A percentile compares a stretch with the other conserved stretches of the same genome.
Evolutionary conservation across 2,329 filamentous ascomycete species (phyloP).

Genomic region (Ophiostoma novo-ulmi): DNA sequence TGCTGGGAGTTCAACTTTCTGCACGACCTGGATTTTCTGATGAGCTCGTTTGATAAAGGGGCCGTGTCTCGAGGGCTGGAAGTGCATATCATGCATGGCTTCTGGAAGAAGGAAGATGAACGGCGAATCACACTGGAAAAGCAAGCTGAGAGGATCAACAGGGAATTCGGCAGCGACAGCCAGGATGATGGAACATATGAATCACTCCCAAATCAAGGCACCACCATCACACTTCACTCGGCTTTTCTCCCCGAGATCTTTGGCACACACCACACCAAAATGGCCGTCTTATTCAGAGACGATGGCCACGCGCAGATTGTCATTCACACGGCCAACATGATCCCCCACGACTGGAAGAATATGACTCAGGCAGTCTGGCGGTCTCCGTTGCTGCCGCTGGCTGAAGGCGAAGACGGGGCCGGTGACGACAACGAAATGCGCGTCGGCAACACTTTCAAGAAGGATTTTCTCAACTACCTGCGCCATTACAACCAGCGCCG

Average conservation of each 20-base stretch:
- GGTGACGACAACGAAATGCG: not conserved
- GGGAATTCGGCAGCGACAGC: not conserved
- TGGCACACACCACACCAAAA: constrained; percentile 81
- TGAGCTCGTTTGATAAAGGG: constrained; percentile 50
- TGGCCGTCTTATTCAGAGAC: constrained; percentile 75
- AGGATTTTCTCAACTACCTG: constrained; percentile 69
- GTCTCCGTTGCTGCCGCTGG: constrained; percentile 62
- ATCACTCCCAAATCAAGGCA: not conserved
- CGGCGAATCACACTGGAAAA: constrained; percentile 55
- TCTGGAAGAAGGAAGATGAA: constrained; percentile 62
- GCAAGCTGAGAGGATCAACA: constrained; percentile 37
- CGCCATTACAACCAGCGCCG: constrained; percentile 59
- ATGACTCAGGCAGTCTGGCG: constrained; percentile 82
- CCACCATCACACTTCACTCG: constrained; percentile 63
- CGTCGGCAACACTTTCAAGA: constrained; percentile 55
- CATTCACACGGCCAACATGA: constrained; percentile 90
- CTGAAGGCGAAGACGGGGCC: constrained; percentile 23
- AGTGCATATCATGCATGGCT: constrained; percentile 56
- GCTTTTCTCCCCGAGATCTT: constrained; percentile 80
- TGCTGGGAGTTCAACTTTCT: constrained; percentile 68
- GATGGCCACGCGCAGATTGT: constrained; percentile 72
- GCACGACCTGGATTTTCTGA: constrained; percentile 55
- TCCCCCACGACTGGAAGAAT: constrained; percentile 78
- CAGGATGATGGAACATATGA: not conserved
- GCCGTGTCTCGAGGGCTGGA: constrained; percentile 43